Base-by-base conservation (phyloP, 1,284 basidiomycete species). In the Melampsora larici-populina region DNA sequence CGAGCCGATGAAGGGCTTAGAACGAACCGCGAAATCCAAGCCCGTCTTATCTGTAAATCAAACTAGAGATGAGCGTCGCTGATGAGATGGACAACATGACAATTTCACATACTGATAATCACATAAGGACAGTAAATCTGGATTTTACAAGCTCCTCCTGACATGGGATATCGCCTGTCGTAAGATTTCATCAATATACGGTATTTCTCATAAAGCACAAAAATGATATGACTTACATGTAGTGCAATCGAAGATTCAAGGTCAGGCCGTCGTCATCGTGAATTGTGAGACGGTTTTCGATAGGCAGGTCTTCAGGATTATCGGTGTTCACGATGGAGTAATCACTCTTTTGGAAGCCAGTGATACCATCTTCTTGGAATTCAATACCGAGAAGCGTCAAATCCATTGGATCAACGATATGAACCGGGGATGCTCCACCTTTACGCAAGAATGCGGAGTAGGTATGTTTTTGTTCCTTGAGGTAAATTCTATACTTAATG, bases 101-200 rank as follows among this genome's bases (percentile, higher is more conserved):
- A 24, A 36, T 24, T 26, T 26, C 17, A 40, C 74, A 26, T 51
- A 77, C 74, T 99, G 83, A 97, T 85, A 69, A 99, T 86, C 70
- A 99, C 87, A 83, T 92, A 99, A 2, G 97, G 95, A 80, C 90
- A 90, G 83, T 94, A 99, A 72, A 99, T 90, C 84, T 99, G 96
- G 0, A 98, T 93, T 84, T 93, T 96, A 88, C 97, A 97, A 1
- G 96, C 94, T n/a, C 97, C 95, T 2, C 96, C 97, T 15, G 94
- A 92, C 79, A 97, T 89, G 2, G 92, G 90, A 84, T 93, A 93
- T 60, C 81, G 80, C 67, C 80, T 81, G 31, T 29, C 21, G 24
- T 18, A 24, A 55, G 13, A 51, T 49, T 24, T 65, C 26, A 40
- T 60, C 26, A 43, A n/a, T 31, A 46, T 60, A 26, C 58, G 65